Evolutionary conservation across 139 green algal species (phyloP).

Genomic region (Chlorella sp.): DNA sequence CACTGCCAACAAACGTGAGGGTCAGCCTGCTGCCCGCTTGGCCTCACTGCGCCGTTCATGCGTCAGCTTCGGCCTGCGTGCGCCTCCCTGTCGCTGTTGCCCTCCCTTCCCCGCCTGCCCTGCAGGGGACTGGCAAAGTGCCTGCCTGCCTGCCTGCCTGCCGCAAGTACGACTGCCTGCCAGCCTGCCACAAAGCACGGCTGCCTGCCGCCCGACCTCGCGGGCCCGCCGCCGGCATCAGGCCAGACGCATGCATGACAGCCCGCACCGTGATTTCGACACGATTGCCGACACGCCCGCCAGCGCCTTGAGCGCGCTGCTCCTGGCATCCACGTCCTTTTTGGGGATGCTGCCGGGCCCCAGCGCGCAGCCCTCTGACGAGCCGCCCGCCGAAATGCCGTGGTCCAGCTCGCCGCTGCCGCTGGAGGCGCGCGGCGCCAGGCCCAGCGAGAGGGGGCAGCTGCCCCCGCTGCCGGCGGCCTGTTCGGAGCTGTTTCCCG

Average conservation of each 20-base stretch:
- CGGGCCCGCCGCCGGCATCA: no score
- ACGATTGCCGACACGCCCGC: slow-evolving; percentile 38
- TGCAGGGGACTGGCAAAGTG: no score
- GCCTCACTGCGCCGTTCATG: no score
- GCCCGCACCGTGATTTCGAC: slow-evolving; percentile 32
- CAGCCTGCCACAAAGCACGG: no score
- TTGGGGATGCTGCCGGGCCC: not conserved
- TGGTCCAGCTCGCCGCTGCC: not conserved
- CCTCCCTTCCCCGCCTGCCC: no score
- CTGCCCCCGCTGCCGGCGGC: not conserved
- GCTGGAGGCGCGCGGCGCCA: not conserved
- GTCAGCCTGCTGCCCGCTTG: no score
- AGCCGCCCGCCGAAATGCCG: not conserved
- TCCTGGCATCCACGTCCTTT: slow-evolving; percentile 27
- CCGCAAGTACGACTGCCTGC: no score
- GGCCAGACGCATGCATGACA: not conserved
- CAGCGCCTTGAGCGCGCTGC: slow-evolving; percentile 46
- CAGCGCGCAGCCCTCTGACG: not conserved
- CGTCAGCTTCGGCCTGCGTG: no score
- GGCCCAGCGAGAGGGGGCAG: not conserved
- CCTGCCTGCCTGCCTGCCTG: no score
- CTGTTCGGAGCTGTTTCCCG: not conserved
- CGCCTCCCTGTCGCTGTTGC: no score
- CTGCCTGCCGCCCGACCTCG: no score
- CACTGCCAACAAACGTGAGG: no score